These are phyloP conservation scores for Rhodotorula glutinis DNA, from an alignment of 1,284 basidiomycete species.

Conservation along the genomic window DNA sequence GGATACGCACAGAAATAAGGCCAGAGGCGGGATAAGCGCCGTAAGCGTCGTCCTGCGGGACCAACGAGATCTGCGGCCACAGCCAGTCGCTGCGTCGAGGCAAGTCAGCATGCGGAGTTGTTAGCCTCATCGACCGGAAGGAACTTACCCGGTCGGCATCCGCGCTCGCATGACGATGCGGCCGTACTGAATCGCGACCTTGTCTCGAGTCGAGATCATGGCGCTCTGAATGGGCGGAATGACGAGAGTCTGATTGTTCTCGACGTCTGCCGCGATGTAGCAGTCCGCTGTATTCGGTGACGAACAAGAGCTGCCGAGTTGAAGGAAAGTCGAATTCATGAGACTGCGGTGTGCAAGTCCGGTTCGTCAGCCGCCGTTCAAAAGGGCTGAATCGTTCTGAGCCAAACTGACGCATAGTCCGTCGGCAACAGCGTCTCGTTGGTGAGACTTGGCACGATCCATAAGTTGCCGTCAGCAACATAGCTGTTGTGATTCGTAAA, in stretches of 20 bases:
- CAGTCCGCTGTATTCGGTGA: conserved; percentile 22
- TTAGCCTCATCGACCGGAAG: not conserved
- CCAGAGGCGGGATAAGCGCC: conserved; percentile 25
- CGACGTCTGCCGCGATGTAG: conserved; percentile 17
- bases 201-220: conserved; percentile 26
- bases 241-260: conserved; percentile 26
- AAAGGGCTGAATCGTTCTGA: too few species aligned
- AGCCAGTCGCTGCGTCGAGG: conserved; percentile 22
- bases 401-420: conserved; percentile 27
- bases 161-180: conserved; percentile 17
- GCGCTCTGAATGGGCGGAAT: conserved; percentile 25
- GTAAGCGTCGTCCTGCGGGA: conserved; percentile 20
- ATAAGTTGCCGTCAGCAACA: conserved; percentile 31
- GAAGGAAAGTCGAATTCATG: conserved; percentile 21
- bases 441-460: conserved; percentile 18
- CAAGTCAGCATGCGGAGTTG: not conserved
- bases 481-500: conserved; percentile 27
- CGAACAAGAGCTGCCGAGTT: conserved; percentile 25
- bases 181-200: conserved; percentile 22
- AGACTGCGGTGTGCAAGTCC: not conserved
- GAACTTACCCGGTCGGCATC: conserved; percentile 26
- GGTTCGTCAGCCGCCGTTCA: not conserved
- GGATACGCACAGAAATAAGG: conserved; percentile 8
- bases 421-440: conserved; percentile 23
- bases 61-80: conserved; percentile 30